phyloP scores from a whole-genome alignment of 2,329 filamentous ascomycete genomes.

The Arthrobotrys sphaeroides region DNA sequence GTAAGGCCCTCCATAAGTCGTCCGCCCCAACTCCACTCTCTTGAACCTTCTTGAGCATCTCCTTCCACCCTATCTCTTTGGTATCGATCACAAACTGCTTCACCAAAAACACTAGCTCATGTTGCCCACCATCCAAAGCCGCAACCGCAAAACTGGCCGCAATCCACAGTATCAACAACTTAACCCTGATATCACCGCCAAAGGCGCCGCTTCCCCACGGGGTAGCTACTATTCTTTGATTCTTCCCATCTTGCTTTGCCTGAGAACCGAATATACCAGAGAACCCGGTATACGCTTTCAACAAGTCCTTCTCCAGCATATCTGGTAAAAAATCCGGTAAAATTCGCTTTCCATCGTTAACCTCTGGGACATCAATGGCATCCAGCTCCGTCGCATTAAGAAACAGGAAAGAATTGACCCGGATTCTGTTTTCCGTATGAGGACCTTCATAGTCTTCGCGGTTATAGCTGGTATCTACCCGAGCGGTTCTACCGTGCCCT shows the following conservation, averaged over 20 bases:
- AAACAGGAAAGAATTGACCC: slow-evolving; percentile 31
- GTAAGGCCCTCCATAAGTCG: slow-evolving; percentile 24
- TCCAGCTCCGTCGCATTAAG: slow-evolving; percentile 43
- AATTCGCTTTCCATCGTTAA: background rate
- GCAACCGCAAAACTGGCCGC: slow-evolving; percentile 41
- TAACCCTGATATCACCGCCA: slow-evolving; percentile 42
- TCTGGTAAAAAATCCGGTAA: slow-evolving; percentile 40
- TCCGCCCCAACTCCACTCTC: slow-evolving; percentile 23
- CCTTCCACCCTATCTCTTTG: slow-evolving; percentile 42
- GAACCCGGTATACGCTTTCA: slow-evolving; percentile 47
- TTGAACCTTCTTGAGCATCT: slow-evolving; percentile 15
- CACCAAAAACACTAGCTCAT: slow-evolving; percentile 34
- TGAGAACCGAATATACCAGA: slow-evolving; percentile 21
- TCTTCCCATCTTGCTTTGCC: background rate
- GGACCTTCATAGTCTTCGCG: slow-evolving; percentile 1
- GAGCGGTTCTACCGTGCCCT: slow-evolving; percentile 41
- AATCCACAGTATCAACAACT: slow-evolving; percentile 40
- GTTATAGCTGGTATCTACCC: slow-evolving; percentile 17
- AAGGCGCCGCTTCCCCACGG: slow-evolving; percentile 52
- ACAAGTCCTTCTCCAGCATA: slow-evolving; percentile 38
- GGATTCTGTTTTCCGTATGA: slow-evolving; percentile 1
- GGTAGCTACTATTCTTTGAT: slow-evolving; percentile 30
- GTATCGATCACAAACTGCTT: slow-evolving; percentile 36
- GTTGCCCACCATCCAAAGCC: background rate
- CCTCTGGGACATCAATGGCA: background rate